These are phyloP conservation scores for Ceratocystis colombiana DNA, from an alignment of 2,329 filamentous ascomycete species.

Conservation along the genomic window DNA sequence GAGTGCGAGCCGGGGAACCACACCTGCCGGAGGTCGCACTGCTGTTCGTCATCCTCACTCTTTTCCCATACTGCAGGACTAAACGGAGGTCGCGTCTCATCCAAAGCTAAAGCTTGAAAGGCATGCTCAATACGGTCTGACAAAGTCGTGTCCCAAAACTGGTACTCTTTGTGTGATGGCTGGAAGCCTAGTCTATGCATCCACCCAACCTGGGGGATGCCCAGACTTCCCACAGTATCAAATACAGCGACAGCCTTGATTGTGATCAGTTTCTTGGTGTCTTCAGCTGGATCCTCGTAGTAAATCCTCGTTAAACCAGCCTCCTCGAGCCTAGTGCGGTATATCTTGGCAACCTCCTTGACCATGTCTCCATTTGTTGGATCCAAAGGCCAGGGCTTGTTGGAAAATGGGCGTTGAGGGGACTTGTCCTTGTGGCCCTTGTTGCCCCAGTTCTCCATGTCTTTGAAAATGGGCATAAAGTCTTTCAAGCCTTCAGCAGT, in stretches of 20 bases:
- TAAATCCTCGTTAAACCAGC: slow-evolving; percentile 36
- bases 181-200: slow-evolving; percentile 41
- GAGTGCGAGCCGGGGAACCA: slow-evolving; percentile 65
- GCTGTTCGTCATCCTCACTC: slow-evolving; percentile 16
- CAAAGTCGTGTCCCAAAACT: slow-evolving; percentile 45
- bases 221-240: slow-evolving; percentile 38
- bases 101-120: slow-evolving; percentile 50
- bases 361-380: slow-evolving; percentile 10
- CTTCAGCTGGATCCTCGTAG: slow-evolving; percentile 13
- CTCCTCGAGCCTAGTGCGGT: slow-evolving; percentile 39
- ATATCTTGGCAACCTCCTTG: slow-evolving; percentile 34
- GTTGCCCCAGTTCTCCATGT: slow-evolving; percentile 46
- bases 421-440: slow-evolving; percentile 40
- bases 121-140: slow-evolving; percentile 46
- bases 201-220: slow-evolving; percentile 39
- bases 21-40: slow-evolving; percentile 39
- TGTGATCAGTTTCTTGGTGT: slow-evolving; percentile 18
- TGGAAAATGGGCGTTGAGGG: slow-evolving; percentile 38
- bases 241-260: slow-evolving; percentile 39
- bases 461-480: slow-evolving; percentile 48
- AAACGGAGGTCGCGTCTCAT: slow-evolving; percentile 47
- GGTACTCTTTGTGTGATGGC: slow-evolving; percentile 39
- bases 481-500: slow-evolving; percentile 44
- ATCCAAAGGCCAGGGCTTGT: slow-evolving; percentile 40
- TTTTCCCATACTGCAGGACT: slow-evolving; percentile 47